A percentile compares a stretch with the other conserved stretches of the same genome.
Conservation (phyloP, 345 rosid species). For the Iberis pinnata region DNA sequence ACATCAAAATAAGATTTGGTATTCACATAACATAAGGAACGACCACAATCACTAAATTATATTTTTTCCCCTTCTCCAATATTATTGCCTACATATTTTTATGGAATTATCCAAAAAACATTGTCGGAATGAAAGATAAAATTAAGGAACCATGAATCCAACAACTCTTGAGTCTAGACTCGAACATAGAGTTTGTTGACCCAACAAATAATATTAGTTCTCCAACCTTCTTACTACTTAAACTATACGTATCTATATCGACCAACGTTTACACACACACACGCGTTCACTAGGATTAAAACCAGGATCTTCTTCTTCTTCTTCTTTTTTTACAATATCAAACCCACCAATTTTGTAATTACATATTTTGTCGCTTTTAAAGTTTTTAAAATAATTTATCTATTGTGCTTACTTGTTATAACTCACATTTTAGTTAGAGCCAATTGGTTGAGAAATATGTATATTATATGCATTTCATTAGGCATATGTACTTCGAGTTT, state of each 20-base stretch:
- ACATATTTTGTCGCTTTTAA: constrained; percentile 23
- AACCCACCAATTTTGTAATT: constrained; percentile 25
- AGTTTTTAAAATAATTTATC: neutral
- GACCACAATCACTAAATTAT: no score
- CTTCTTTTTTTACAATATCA: constrained; percentile 12
- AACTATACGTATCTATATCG: constrained; percentile 2
- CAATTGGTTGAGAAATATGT: constrained; percentile 29
- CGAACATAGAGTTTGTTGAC: constrained; percentile 26
- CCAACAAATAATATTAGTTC: constrained; percentile 30
- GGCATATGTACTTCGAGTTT: neutral
- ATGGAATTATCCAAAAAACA: constrained; percentile 9
- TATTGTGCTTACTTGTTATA: constrained; percentile 8
- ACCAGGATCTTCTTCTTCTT: constrained; percentile 17
- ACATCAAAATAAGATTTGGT: no score
- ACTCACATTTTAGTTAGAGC: constrained; percentile 8
- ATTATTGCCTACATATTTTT: neutral
- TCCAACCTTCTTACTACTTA: constrained; percentile 22
- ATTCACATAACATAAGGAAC: no score
- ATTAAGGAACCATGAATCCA: constrained; percentile 11
- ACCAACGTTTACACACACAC: constrained; percentile 12
- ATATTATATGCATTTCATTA: no score
- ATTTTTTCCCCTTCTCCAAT: no score
- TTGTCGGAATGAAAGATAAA: constrained; percentile 4
- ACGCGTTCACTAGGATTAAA: constrained; percentile 23
- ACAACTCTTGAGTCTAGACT: constrained; percentile 23